phyloP scores from a whole-genome alignment of 2,329 filamentous ascomycete species.

The Ophiostoma ips region DNA sequence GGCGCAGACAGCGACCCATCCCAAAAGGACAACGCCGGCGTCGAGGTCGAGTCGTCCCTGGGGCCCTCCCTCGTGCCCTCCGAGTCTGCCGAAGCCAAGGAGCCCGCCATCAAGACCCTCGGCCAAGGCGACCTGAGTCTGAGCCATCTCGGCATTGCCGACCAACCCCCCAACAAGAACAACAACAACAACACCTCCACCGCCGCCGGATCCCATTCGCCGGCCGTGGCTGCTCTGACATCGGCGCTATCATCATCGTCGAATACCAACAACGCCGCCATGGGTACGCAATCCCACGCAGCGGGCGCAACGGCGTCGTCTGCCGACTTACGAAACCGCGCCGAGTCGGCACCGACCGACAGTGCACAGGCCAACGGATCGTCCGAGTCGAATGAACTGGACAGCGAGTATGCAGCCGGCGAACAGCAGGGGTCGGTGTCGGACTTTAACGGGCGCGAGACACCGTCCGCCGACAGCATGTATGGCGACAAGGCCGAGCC shows the following conservation, averaged over 20 bases:
- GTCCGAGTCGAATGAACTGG: conserved; percentile 5
- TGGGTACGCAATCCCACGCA: conserved; percentile 13
- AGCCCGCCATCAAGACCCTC: conserved; percentile 74
- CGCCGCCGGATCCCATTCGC: neutral
- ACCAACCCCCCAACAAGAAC: conserved; percentile 20
- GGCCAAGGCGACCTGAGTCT: conserved; percentile 81
- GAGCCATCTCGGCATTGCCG: conserved; percentile 69
- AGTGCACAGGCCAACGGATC: neutral
- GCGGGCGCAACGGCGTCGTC: conserved; percentile 13
- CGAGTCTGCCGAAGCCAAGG: conserved; percentile 37
- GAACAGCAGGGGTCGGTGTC: conserved; percentile 35
- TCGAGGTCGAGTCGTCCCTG: conserved; percentile 30
- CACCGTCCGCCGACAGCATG: conserved; percentile 51
- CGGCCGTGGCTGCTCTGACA: neutral
- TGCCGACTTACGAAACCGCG: conserved; percentile 32
- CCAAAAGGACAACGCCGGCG: conserved; percentile 19
- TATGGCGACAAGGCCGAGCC: conserved; percentile 40
- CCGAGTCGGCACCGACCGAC: conserved; percentile 46
- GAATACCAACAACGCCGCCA: conserved; percentile 23
- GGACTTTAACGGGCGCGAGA: conserved; percentile 35
- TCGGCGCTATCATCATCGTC: neutral
- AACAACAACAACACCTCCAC: neutral
- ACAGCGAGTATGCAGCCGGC: neutral
- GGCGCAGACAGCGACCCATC: neutral
- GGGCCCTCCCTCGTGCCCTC: conserved; percentile 19